These are phyloP conservation scores for Ophiostoma fasciatum DNA, from an alignment of 2,329 filamentous ascomycete genomes.

Conservation along the genomic window DNA sequence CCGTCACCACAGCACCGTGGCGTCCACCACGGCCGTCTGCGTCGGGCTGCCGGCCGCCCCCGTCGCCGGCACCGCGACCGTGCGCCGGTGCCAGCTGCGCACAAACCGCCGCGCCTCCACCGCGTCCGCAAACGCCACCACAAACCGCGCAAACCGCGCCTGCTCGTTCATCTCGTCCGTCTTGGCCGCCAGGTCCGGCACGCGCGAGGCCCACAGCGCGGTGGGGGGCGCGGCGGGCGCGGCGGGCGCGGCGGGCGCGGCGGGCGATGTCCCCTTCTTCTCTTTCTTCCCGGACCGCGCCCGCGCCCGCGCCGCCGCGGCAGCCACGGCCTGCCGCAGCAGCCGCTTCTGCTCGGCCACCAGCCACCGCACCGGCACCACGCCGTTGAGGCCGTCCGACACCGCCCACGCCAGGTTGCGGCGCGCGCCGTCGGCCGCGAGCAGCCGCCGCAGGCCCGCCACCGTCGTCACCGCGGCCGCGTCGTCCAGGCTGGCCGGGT, in stretches of 20 bases:
- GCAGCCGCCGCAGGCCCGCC: constrained; percentile 20
- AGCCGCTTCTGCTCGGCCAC: constrained; percentile 8
- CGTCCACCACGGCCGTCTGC: constrained; percentile 14
- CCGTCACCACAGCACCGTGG: constrained; percentile 18
- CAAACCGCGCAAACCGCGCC: constrained; percentile 28
- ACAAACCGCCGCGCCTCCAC: constrained; percentile 37
- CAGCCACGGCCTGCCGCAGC: constrained; percentile 2
- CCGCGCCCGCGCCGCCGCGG: not conserved
- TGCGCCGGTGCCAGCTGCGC: constrained; percentile 26
- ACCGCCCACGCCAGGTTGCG: constrained; percentile 26
- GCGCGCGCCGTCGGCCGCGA: constrained; percentile 26
- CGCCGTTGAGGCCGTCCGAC: constrained; percentile 9
- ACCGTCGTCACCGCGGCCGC: constrained; percentile 16
- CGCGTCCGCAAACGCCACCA: constrained; percentile 40
- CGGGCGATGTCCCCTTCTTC: not conserved
- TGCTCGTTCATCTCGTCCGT: constrained; percentile 18
- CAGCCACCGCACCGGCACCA: constrained; percentile 14
- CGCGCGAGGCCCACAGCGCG: constrained; percentile 3
- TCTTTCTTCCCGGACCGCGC: not conserved
- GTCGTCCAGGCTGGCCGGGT: constrained; percentile 12
- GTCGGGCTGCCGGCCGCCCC: constrained; percentile 5
- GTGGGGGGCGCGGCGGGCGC: not conserved
- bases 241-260: too few relatives aligned
- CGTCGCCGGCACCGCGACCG: constrained; percentile 16
- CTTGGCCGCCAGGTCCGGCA: constrained; percentile 8